Percentiles rank a stretch among this genome's conserved stretches.
Conservation (phyloP, 139 green algal species). For the Picochlorum sp. region DNA sequence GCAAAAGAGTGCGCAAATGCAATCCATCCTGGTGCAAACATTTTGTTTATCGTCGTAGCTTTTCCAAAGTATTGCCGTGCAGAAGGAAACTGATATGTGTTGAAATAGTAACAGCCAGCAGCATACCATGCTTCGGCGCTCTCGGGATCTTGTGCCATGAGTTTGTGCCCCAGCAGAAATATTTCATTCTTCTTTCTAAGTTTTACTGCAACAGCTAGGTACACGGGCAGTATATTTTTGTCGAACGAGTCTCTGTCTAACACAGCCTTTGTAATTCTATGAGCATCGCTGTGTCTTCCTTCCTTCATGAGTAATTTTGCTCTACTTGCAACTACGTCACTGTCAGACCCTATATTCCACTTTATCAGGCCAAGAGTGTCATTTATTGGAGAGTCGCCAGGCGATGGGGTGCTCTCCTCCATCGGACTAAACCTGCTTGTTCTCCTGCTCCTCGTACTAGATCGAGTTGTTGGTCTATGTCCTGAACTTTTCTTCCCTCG, state of each 20-base stretch:
- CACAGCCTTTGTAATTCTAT: slow-evolving; percentile 42
- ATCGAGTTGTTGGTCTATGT: neutral
- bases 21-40: slow-evolving; percentile 85
- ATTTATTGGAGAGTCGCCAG: neutral
- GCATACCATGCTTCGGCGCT: slow-evolving; percentile 77
- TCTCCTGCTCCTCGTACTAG: neutral
- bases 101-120: slow-evolving; percentile 92
- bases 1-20: slow-evolving; percentile 90
- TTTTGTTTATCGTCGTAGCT: slow-evolving; percentile 63
- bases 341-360: slow-evolving; percentile 44
- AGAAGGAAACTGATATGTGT: slow-evolving; percentile 42
- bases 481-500: neutral
- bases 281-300: slow-evolving; percentile 33
- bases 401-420: neutral
- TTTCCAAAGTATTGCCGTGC: slow-evolving; percentile 75
- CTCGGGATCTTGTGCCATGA: slow-evolving; percentile 80
- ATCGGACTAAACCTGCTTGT: neutral
- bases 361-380: neutral
- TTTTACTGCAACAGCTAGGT: slow-evolving; percentile 67
- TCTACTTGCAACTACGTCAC: slow-evolving; percentile 55
- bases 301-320: slow-evolving; percentile 66
- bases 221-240: slow-evolving; percentile 39
- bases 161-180: slow-evolving; percentile 60
- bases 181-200: slow-evolving; percentile 83
- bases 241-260: slow-evolving; percentile 67